phyloP scores from a whole-genome alignment of 345 rosid genomes.

The Eucalyptus victrix region DNA sequence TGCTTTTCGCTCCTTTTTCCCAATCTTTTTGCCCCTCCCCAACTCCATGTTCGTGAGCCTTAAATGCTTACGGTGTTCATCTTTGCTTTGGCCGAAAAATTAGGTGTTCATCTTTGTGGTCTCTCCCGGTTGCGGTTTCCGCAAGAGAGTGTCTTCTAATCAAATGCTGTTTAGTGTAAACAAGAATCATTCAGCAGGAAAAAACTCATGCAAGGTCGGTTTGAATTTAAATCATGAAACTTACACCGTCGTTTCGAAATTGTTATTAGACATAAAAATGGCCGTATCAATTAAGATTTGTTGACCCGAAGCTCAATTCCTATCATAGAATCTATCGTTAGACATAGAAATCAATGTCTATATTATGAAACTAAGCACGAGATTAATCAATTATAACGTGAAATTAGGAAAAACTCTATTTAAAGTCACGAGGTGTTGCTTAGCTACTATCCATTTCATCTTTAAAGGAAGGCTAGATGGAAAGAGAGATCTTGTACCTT shows the following conservation, averaged over 20 bases:
- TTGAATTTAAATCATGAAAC: accelerated
- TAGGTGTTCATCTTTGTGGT: neutral
- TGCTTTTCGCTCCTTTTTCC: no score
- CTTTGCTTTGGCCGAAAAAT: neutral
- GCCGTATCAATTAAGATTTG: neutral
- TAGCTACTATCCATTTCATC: neutral
- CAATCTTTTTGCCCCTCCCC: neutral
- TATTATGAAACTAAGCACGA: neutral
- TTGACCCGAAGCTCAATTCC: neutral
- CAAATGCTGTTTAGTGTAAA: neutral
- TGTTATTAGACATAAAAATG: neutral
- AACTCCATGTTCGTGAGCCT: neutral
- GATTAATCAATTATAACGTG: neutral
- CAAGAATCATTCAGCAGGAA: neutral
- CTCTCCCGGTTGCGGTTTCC: neutral
- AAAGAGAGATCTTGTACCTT: neutral
- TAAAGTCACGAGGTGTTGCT: neutral
- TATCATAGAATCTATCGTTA: neutral
- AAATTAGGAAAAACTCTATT: neutral
- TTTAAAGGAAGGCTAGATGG: neutral
- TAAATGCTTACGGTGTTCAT: neutral
- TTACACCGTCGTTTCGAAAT: accelerated
- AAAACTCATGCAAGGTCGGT: neutral
- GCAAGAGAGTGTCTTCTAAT: neutral
- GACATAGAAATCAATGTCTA: neutral